Evolutionary conservation across 176 grass and related monocot species (phyloP).

Genomic region (Lolium multiflorum): DNA sequence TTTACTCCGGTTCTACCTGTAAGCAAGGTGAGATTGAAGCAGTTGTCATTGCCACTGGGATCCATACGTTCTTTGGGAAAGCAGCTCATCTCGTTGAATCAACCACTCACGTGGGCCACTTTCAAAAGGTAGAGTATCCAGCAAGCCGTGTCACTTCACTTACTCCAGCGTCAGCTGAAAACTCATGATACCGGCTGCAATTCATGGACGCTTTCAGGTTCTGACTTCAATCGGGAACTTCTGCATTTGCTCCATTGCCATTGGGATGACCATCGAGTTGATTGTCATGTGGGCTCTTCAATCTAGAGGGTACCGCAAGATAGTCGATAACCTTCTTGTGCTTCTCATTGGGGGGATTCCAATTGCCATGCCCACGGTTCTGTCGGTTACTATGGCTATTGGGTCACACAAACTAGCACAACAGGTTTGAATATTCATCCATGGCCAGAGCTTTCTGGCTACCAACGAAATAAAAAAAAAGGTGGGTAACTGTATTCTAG

Average conservation of each 20-base stretch:
- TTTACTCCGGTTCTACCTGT: conserved; percentile 79
- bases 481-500: background rate
- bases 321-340: conserved; percentile 79
- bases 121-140: conserved; percentile 62
- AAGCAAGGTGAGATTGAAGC: conserved; percentile 86
- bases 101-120: conserved; percentile 76
- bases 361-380: conserved; percentile 76
- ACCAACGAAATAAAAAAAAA: conserved; percentile 22
- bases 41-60: conserved; percentile 80
- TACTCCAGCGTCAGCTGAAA: background rate
- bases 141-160: background rate
- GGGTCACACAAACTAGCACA: conserved; percentile 69
- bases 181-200: conserved; percentile 9
- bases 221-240: conserved; percentile 81
- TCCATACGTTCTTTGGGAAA: conserved; percentile 83
- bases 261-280: conserved; percentile 64
- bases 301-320: conserved; percentile 45
- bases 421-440: conserved; percentile 50
- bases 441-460: background rate
- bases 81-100: conserved; percentile 78
- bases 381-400: conserved; percentile 90
- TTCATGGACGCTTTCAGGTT: conserved; percentile 53
- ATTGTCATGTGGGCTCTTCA: conserved; percentile 67
- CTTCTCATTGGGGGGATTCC: conserved; percentile 78
- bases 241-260: conserved; percentile 77